Percentiles rank a stretch among this genome's conserved stretches.
phyloP scores from a whole-genome alignment of 2,329 filamentous ascomycete genomes.

The Metarhizium guizhouense region DNA sequence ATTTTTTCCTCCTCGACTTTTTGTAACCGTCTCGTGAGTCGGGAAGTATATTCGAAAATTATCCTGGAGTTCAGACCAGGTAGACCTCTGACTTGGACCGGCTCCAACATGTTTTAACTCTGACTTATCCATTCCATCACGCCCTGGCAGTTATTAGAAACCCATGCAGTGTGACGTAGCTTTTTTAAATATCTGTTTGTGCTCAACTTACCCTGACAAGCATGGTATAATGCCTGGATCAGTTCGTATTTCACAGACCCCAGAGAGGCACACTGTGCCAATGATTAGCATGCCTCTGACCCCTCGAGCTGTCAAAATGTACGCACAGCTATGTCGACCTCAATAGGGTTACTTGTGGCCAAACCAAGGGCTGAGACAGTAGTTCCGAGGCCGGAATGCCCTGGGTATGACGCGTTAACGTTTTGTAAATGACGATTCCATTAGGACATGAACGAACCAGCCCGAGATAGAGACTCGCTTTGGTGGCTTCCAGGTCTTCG shows the following conservation, averaged over 20 bases:
- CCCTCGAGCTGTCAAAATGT: not conserved
- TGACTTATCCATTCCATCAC: not conserved
- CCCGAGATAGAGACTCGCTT: slow-evolving; percentile 17
- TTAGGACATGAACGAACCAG: slow-evolving; percentile 19
- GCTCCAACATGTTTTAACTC: slow-evolving; percentile 4
- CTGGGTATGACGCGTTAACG: slow-evolving; percentile 26
- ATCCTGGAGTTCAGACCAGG: slow-evolving; percentile 19
- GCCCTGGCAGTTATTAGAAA: not conserved
- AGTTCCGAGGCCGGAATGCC: slow-evolving; percentile 64
- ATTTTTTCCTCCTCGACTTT: slow-evolving; percentile 52
- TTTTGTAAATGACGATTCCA: not conserved
- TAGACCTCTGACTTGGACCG: slow-evolving; percentile 6
- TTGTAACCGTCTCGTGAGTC: slow-evolving; percentile 56
- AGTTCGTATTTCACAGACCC: slow-evolving; percentile 65
- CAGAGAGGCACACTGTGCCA: slow-evolving; percentile 62
- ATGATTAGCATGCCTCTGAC: not conserved
- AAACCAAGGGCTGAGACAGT: slow-evolving; percentile 58
- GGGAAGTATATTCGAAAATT: slow-evolving; percentile 74
- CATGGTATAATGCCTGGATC: slow-evolving; percentile 46
- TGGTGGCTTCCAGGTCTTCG: slow-evolving; percentile 26
- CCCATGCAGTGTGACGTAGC: not conserved
- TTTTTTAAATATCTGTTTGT: slow-evolving; percentile 4
- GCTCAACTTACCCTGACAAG: slow-evolving; percentile 39
- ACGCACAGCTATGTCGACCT: slow-evolving; percentile 65
- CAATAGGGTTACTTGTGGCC: slow-evolving; percentile 41